These are phyloP conservation scores for Begonia fuchsioides DNA, from an alignment of 306 rosid genomes.

Conservation along the genomic window DNA sequence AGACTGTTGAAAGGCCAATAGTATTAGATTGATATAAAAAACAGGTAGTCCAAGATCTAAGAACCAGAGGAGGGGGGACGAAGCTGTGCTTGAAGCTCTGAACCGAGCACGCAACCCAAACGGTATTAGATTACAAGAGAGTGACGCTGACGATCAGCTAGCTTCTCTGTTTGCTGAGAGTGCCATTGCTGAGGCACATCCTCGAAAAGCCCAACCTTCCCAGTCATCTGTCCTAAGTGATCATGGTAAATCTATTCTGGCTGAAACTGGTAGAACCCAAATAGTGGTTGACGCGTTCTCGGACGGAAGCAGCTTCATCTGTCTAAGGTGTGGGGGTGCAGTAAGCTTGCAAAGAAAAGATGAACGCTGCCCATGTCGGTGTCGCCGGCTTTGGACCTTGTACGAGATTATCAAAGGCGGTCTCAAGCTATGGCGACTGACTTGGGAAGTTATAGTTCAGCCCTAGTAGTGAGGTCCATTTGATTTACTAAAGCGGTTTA, in stretches of 20 bases:
- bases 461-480: no score
- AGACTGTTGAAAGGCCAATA: not conserved
- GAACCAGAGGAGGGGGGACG: constrained; percentile 74
- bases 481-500: no score
- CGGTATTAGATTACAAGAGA: constrained; percentile 53
- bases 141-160: constrained; percentile 57
- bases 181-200: constrained; percentile 84
- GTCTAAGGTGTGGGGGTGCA: constrained; percentile 93
- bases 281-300: constrained; percentile 82
- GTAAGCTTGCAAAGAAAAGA: constrained; percentile 82
- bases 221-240: constrained; percentile 22
- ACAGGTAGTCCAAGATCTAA: constrained; percentile 70
- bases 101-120: constrained; percentile 76
- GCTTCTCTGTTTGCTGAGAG: constrained; percentile 96
- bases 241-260: constrained; percentile 56
- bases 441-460: no score
- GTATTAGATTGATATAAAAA: constrained; percentile 11
- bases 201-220: constrained; percentile 24
- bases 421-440: no score
- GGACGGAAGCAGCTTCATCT: constrained; percentile 91
- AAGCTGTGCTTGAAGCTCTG: constrained; percentile 64
- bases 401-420: no score
- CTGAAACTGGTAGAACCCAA: constrained; percentile 81
- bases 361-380: constrained; percentile 82
- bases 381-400: constrained; percentile 32